phyloP scores from a whole-genome alignment of 768 basidiomycete genomes.

The Daedalea quercina region DNA sequence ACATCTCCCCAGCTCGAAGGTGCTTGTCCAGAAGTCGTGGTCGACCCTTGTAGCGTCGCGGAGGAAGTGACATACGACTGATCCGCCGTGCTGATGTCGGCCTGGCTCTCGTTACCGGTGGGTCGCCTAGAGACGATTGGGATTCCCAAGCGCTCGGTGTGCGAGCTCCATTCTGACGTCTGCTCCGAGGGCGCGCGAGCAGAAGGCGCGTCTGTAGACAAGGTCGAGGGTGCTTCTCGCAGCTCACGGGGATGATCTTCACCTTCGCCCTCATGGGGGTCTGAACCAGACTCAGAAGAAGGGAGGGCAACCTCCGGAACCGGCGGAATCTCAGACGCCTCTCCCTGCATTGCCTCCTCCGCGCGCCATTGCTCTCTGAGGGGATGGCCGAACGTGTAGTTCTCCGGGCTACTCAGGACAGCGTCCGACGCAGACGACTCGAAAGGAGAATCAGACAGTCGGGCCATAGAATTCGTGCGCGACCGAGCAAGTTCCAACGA shows the following conservation, averaged over 20 bases:
- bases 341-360: conserved; percentile 13
- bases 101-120: conserved; percentile 30
- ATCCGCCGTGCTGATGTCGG: conserved; percentile 64
- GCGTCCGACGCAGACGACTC: conserved; percentile 34
- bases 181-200: conserved; percentile 4
- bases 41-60: conserved; percentile 48
- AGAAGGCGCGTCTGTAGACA: conserved; percentile 14
- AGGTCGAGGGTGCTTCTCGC: conserved; percentile 18
- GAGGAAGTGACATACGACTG: conserved; percentile 65
- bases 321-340: conserved; percentile 13
- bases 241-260: conserved; percentile 5
- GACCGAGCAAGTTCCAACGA: conserved; percentile 54
- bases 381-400: conserved; percentile 69
- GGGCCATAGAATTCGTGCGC: conserved; percentile 59
- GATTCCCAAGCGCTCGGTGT: conserved; percentile 17
- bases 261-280: conserved; percentile 2
- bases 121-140: conserved; percentile 20
- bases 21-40: conserved; percentile 43
- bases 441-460: conserved; percentile 34
- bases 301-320: conserved; percentile 14
- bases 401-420: conserved; percentile 47
- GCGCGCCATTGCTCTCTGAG: conserved; percentile 35
- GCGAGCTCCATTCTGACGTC: conserved; percentile 9
- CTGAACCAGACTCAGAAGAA: neutral
- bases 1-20: conserved; percentile 39